Conservation (phyloP, 2,329 filamentous ascomycete genomes). For the Apiospora arundinis region DNA sequence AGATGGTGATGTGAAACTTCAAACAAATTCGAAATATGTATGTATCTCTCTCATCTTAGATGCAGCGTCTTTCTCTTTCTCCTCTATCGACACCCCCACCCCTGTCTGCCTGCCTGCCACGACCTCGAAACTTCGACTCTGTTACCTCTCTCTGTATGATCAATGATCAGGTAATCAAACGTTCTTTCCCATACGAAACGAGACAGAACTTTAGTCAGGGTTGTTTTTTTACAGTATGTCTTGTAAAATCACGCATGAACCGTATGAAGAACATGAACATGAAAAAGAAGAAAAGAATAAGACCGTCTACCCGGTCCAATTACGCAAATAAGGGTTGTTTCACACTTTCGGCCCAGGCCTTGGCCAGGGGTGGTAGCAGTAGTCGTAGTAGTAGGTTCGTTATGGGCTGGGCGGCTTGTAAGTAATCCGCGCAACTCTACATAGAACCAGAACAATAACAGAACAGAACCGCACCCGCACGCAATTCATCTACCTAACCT, state of each 20-base stretch:
- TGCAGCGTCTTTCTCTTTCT: too few species aligned
- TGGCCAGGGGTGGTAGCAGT: background rate
- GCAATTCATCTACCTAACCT: too few species aligned
- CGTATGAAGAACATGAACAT: background rate
- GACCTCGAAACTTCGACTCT: background rate
- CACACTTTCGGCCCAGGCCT: background rate
- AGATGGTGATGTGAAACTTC: background rate
- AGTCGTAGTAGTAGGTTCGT: too few species aligned
- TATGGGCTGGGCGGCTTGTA: background rate
- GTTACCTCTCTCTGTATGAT: background rate
- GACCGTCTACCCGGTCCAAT: constrained; percentile 1
- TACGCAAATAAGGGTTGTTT: constrained; percentile 15
- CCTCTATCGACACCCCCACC: background rate
- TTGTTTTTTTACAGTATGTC: background rate
- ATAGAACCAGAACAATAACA: too few species aligned
- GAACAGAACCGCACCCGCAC: background rate
- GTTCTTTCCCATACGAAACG: background rate
- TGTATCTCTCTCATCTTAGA: background rate
- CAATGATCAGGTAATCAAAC: background rate
- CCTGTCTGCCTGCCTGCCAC: background rate
- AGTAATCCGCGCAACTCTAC: constrained; percentile 11
- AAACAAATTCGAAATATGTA: background rate
- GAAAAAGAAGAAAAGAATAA: background rate
- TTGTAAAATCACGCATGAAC: constrained; percentile 13
- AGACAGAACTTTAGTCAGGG: background rate